These are phyloP conservation scores for Chlorella sp. DNA, from an alignment of 139 green algal species.

Conservation along the genomic window DNA sequence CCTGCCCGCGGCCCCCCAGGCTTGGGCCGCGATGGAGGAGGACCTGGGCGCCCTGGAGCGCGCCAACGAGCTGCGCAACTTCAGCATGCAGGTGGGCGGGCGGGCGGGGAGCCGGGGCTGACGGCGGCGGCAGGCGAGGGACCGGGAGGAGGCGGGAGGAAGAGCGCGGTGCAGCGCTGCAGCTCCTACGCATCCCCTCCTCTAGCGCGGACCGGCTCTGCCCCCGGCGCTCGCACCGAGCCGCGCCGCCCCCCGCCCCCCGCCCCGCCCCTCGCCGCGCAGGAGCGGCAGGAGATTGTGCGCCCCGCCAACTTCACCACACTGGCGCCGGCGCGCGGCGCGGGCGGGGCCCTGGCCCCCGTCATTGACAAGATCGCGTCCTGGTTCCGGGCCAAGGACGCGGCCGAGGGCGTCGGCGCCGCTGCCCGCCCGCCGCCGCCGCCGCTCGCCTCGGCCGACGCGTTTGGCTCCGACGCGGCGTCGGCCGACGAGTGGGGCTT, in stretches of 20 bases:
- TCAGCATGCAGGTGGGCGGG: constrained; percentile 49
- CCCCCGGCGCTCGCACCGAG: too few species aligned
- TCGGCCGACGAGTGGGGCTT: too few species aligned
- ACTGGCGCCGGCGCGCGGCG: not conserved
- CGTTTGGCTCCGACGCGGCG: too few species aligned
- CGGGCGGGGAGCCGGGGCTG: not conserved
- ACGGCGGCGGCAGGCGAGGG: too few species aligned
- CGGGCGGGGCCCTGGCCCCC: constrained; percentile 9
- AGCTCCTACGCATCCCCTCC: too few species aligned
- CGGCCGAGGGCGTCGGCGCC: too few species aligned
- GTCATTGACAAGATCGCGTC: constrained; percentile 24
- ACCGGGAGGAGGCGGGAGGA: too few species aligned
- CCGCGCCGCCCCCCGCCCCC: not conserved
- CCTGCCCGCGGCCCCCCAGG: constrained; percentile 18
- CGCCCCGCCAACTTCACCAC: constrained; percentile 70
- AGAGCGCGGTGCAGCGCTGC: not conserved
- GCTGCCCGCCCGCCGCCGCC: too few species aligned
- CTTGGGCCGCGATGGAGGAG: constrained; percentile 93
- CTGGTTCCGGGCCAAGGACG: constrained; percentile 40
- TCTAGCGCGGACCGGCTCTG: too few species aligned
- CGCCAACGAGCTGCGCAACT: constrained; percentile 84
- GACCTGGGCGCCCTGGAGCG: constrained; percentile 67
- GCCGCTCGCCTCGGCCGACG: too few species aligned
- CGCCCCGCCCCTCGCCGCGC: constrained; percentile 6
- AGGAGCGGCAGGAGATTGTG: constrained; percentile 70